Evolutionary conservation across 2,329 filamentous ascomycete species (phyloP), one percentile per base, ranked within the genome.

Genomic region (Trichoderma aggressivum): DNA sequence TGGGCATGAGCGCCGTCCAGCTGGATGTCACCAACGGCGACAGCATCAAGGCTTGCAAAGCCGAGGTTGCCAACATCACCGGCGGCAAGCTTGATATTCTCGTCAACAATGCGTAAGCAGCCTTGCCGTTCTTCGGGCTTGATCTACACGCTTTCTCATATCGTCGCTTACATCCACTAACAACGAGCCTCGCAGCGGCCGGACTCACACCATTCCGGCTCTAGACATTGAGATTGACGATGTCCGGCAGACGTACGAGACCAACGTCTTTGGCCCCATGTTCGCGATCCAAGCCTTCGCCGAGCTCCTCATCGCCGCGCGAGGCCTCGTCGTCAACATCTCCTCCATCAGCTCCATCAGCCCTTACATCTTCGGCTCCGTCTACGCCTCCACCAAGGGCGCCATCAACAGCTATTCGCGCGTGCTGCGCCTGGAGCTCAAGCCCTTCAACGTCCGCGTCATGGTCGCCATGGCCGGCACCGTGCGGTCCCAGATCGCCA

Each of bases 221-320:
- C 81, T 85, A 1, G 86, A 88, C 75, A 82, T 87, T 59, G 82
- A 85, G 64, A 75, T 88, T 8, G 82, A 84, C 66, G 86, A 87
- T 63, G 85, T 87, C 5, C 86, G 86, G 71, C 77, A 80, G 72
- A 86, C 85, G 2, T 88, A 86, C 67, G 86, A 88, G 77, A 84
- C 85, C 73, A 89, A 89, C 74, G 85, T 89, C 53, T 87, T 89
- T 72, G 85, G 85, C 55, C 83, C 86, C 74, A 88, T 89, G 85
- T 82, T 85, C 76, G 87, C 86, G 81, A 84, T 83, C 66, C 81
- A 86, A 74, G 80, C 82, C 34, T 88, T 88, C 74, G 78, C 82
- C 12, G 80, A 81, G 68, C 82, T 85, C 56, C 82, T 89, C 28
- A 85, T 88, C 63, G 77, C 82, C 18, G 80, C 86, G 0, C 81